phyloP scores from a whole-genome alignment of 352 stramenopile species.

The Phytophthora nicotianae region DNA sequence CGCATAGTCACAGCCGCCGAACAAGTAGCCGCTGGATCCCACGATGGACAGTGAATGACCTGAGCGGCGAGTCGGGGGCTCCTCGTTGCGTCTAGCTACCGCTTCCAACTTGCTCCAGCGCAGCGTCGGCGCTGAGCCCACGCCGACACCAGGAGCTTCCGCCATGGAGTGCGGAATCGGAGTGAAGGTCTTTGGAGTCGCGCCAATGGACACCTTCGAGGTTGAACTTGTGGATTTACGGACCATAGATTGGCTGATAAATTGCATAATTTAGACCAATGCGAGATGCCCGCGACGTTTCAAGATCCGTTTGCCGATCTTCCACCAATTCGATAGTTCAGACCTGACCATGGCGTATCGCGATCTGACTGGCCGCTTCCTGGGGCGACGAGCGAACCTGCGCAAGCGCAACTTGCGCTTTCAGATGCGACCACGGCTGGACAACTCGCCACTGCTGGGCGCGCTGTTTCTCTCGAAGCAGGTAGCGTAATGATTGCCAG shows the following conservation, averaged over 20 bases:
- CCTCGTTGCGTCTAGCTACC: constrained; percentile 67
- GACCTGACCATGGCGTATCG: constrained; percentile 56
- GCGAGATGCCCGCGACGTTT: constrained; percentile 36
- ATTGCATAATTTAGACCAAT: constrained; percentile 21
- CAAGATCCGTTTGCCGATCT: constrained; percentile 42
- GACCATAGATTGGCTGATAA: constrained; percentile 20
- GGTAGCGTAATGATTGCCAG: constrained; percentile 22
- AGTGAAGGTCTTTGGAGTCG: constrained; percentile 20
- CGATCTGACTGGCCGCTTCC: constrained; percentile 61
- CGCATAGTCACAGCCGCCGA: constrained; percentile 92
- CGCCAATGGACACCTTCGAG: constrained; percentile 10
- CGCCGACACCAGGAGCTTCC: constrained; percentile 3
- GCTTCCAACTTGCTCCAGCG: constrained; percentile 67
- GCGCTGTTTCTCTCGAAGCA: constrained; percentile 63
- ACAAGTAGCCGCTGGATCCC: constrained; percentile 90
- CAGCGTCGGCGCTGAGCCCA: constrained; percentile 29
- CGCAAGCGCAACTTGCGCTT: constrained; percentile 67
- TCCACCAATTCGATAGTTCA: constrained; percentile 8
- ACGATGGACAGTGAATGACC: constrained; percentile 94
- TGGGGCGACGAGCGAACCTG: constrained; percentile 43
- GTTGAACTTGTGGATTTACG: constrained; percentile 22
- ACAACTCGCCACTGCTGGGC: constrained; percentile 43
- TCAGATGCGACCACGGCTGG: constrained; percentile 51
- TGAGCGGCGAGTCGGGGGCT: constrained; percentile 89
- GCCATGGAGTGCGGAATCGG: constrained; percentile 14